These are phyloP conservation scores for Aspergillus sp. DNA, from an alignment of 2,329 filamentous ascomycete species.

Conservation along the genomic window DNA sequence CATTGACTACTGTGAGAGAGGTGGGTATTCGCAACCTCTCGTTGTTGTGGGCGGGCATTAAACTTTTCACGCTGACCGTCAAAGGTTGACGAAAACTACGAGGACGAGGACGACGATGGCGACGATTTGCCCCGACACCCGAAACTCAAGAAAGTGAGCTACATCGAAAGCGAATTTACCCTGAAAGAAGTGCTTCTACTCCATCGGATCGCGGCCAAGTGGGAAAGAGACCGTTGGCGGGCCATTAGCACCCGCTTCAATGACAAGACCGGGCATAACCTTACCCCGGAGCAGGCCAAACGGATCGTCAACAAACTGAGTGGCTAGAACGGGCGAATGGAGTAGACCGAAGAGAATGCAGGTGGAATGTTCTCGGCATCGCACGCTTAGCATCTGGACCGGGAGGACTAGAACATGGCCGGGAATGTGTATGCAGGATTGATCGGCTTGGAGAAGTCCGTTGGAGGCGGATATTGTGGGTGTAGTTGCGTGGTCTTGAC, in stretches of 20 bases:
- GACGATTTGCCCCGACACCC: not conserved
- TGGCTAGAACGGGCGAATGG: not conserved
- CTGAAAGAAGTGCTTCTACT: conserved; percentile 36
- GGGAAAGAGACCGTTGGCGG: conserved; percentile 47
- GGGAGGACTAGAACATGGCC: not conserved
- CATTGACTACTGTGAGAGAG: conserved; percentile 11
- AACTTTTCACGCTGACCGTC: not conserved
- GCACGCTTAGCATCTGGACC: not conserved
- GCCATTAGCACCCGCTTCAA: conserved; percentile 49
- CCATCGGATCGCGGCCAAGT: conserved; percentile 44
- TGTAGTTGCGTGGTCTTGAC: not conserved
- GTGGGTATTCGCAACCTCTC: conserved; percentile 10
- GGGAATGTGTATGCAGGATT: not conserved
- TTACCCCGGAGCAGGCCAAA: conserved; percentile 42
- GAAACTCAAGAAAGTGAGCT: conserved; percentile 13
- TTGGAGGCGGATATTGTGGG: not conserved
- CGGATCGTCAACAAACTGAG: conserved; percentile 13
- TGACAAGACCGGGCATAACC: conserved; percentile 48
- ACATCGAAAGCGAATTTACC: conserved; percentile 27
- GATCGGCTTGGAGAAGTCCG: not conserved
- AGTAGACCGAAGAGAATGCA: not conserved
- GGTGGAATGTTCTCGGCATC: conserved; percentile 1
- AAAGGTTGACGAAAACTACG: not conserved
- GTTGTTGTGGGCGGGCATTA: not conserved
- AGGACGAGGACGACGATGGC: not conserved